phyloP scores from a whole-genome alignment of 768 basidiomycete species.

The Cystofilobasidium ferigula region DNA sequence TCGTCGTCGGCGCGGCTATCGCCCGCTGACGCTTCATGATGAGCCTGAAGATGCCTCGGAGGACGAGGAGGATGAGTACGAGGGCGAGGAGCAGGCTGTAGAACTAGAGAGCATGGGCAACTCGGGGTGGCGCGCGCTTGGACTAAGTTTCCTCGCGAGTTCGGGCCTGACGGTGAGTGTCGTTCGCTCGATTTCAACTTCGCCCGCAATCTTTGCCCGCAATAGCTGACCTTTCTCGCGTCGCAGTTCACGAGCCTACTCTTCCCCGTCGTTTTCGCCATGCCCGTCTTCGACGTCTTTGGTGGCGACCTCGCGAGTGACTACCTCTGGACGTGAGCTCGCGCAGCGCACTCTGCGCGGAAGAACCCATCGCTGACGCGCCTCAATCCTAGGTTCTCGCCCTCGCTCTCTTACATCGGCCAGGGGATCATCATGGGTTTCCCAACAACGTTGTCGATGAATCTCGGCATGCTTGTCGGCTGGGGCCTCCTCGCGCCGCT shows the following conservation, averaged over 20 bases:
- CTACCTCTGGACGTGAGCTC: constrained; percentile 76
- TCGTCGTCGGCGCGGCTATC: constrained; percentile 27
- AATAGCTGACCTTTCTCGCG: neutral
- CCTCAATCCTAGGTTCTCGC: constrained; percentile 73
- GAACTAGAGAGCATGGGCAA: constrained; percentile 35
- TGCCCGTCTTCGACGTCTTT: constrained; percentile 52
- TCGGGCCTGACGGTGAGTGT: constrained; percentile 59
- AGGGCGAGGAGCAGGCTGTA: constrained; percentile 38
- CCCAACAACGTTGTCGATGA: constrained; percentile 88
- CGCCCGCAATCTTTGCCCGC: neutral
- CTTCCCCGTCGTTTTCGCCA: constrained; percentile 74
- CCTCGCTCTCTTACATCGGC: constrained; percentile 81
- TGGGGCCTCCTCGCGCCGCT: constrained; percentile 91
- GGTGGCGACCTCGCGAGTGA: constrained; percentile 57
- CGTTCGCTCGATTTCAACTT: neutral
- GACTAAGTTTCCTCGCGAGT: constrained; percentile 67
- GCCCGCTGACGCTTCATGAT: constrained; percentile 26
- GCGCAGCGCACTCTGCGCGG: too few relatives aligned
- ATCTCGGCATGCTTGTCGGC: constrained; percentile 86
- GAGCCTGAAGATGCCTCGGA: constrained; percentile 35
- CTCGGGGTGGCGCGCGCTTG: constrained; percentile 65
- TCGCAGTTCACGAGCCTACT: constrained; percentile 70
- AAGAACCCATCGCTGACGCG: too few relatives aligned
- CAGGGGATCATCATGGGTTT: constrained; percentile 99
- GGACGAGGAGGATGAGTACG: constrained; percentile 15